Conservation (phyloP, 2,329 filamentous ascomycete species). For the Ophiostoma tasmaniense region DNA sequence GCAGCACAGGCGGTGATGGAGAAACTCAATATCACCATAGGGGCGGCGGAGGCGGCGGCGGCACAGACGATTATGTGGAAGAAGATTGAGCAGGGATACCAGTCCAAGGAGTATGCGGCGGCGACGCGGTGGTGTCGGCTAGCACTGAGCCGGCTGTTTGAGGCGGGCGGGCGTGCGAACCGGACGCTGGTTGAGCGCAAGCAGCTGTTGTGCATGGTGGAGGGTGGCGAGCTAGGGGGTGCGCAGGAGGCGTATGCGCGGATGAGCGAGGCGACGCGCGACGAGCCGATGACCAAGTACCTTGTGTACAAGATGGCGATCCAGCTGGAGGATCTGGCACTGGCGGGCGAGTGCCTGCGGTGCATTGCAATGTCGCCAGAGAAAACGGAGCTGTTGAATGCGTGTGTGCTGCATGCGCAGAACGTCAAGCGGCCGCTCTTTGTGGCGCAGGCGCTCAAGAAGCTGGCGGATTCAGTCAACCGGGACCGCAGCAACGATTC, state of each 20-base stretch:
- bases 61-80: conserved; percentile 75
- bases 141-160: conserved; percentile 59
- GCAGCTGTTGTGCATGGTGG: conserved; percentile 60
- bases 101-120: conserved; percentile 41
- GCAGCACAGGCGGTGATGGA: conserved; percentile 32
- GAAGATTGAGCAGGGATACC: conserved; percentile 52
- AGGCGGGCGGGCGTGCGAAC: conserved; percentile 56
- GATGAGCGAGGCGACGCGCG: conserved; percentile 50
- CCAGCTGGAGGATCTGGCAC: conserved; percentile 45
- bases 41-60: conserved; percentile 54
- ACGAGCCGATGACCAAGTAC: conserved; percentile 60
- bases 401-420: conserved; percentile 71
- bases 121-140: conserved; percentile 64
- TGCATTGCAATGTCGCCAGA: conserved; percentile 45
- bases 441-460: conserved; percentile 50
- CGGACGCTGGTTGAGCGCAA: conserved; percentile 63
- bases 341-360: conserved; percentile 57
- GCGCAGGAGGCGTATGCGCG: conserved; percentile 48
- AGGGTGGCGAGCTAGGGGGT: conserved; percentile 43
- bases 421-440: conserved; percentile 52
- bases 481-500: conserved; percentile 30
- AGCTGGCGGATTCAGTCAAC: conserved; percentile 49
- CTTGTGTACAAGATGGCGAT: conserved; percentile 68
- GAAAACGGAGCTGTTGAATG: conserved; percentile 61
- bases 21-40: conserved; percentile 40